Base-by-base conservation (phyloP, 306 rosid species). In the Quercus engelmannii region DNA sequence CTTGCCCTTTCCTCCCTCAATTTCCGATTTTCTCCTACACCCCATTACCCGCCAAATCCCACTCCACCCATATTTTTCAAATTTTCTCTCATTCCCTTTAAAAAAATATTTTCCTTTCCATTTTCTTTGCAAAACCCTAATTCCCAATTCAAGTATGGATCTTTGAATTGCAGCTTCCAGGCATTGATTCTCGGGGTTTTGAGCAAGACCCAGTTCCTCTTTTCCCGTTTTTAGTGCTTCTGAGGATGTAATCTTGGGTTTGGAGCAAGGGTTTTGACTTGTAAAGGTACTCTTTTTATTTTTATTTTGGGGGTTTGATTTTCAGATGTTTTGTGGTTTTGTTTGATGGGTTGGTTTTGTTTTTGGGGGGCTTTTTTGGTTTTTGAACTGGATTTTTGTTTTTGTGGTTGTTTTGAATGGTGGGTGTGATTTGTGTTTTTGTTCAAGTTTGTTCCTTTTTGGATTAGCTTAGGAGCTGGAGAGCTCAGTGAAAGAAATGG, bases 1-100 rank as follows among this genome's bases (percentile, higher is more conserved):
- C 90, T 89, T 88, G 84, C 77, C 98, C 91, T 90, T 76, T 88
- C 89, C 69, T 74, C 82, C 23, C 71, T 85, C 72, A 61, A 67
- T 58, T 85, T 87, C 92, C 94, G 89, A 89, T 90, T 94, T 88
- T 86, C 97, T 86, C 85, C 91, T 65, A 65, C 2, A 38, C 46
- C 11, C 46, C 11, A 38, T 79, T 91, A 86, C 98, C 93, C 97
- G 97, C 98, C 97, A 91, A 74, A 79, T 84, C 70, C 17, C 54
- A 80, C n/a, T 62, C 79, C 78, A 69, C 88, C 58, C 82, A 62
- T 59, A 70, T 76, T 79, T 86, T 90, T 90, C 92, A 89, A 94
- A 90, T 80, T 81, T 61, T 61, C 58, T 31, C 51, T 73, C 19
- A 54, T 54, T 57, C 55, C 51, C 7, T 10, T 68, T 63, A 54